Evolutionary conservation across 2,329 filamentous ascomycete genomes (phyloP).

Genomic region (Clarireedia paspali): DNA sequence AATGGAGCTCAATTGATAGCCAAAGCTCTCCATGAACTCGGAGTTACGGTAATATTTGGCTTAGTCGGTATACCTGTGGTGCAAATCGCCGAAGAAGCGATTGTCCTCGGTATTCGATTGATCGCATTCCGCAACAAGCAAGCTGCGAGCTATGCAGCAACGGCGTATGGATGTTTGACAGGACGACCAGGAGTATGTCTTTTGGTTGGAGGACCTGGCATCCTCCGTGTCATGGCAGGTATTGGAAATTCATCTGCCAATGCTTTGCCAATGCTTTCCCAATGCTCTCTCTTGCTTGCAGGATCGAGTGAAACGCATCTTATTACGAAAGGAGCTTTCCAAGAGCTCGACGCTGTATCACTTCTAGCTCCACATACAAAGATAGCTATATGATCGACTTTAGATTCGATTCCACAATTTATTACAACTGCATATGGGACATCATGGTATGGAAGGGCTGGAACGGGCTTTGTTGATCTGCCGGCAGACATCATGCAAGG

Average conservation of each 20-base stretch:
- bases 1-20: constrained; percentile 24
- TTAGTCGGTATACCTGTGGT: constrained; percentile 34
- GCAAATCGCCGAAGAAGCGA: constrained; percentile 48
- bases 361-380: constrained; percentile 47
- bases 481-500: constrained; percentile 48
- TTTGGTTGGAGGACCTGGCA: constrained; percentile 51
- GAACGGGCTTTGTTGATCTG: constrained; percentile 45
- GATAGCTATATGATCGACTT: constrained; percentile 37
- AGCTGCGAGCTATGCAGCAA: constrained; percentile 49
- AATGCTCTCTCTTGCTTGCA: constrained; percentile 43
- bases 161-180: constrained; percentile 50
- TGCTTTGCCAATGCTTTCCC: constrained; percentile 42
- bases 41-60: constrained; percentile 26
- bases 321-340: constrained; percentile 44
- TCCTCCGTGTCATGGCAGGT: constrained; percentile 50
- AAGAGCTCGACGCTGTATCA: constrained; percentile 48
- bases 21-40: constrained; percentile 22
- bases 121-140: constrained; percentile 53
- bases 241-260: constrained; percentile 39
- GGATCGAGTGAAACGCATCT: constrained; percentile 45
- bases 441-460: constrained; percentile 46
- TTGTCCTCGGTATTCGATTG: constrained; percentile 49
- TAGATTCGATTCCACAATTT: constrained; percentile 38
- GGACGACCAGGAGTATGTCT: constrained; percentile 48
- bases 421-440: constrained; percentile 44